Percentiles rank a stretch among this genome's conserved stretches.
Evolutionary conservation across 2,329 filamentous ascomycete species (phyloP).

Genomic region (Xylaria sp.): DNA sequence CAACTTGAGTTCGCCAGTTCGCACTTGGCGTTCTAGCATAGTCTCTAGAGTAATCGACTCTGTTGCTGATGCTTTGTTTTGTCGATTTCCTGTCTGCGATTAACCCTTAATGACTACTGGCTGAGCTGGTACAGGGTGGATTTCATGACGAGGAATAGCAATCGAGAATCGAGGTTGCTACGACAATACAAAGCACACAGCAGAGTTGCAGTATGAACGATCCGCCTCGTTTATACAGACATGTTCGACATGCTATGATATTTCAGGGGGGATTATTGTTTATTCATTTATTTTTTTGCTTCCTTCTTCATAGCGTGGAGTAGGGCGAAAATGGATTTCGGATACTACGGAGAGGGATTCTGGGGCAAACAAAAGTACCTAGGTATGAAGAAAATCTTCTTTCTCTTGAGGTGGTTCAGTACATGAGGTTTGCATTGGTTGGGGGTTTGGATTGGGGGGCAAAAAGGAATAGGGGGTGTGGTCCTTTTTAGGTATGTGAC

Average conservation of each 20-base stretch:
- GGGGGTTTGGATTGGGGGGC: too few species aligned
- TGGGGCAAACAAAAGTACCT: too few species aligned
- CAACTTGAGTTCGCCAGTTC: background rate
- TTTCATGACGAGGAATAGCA: background rate
- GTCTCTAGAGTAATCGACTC: background rate
- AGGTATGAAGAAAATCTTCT: too few species aligned
- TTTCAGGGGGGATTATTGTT: too few species aligned
- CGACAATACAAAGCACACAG: background rate
- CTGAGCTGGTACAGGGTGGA: background rate
- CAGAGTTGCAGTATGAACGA: background rate
- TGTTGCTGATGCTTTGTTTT: background rate
- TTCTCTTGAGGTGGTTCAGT: too few species aligned
- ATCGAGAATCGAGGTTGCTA: background rate
- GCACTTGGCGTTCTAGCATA: background rate
- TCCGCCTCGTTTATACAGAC: background rate
- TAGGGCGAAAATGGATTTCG: constrained; percentile 6
- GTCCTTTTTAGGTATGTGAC: too few species aligned
- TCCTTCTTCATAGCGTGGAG: constrained; percentile 11
- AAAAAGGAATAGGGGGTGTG: too few species aligned
- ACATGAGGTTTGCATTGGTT: too few species aligned
- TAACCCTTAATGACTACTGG: background rate
- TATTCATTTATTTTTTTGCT: too few species aligned
- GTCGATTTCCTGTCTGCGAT: background rate
- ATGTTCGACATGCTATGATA: background rate
- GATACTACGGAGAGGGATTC: background rate